A percentile compares a stretch with the other conserved stretches of the same genome.
These are phyloP conservation scores for Herpetospermum pedunculosum DNA, from an alignment of 306 rosid species.

Conservation along the genomic window DNA sequence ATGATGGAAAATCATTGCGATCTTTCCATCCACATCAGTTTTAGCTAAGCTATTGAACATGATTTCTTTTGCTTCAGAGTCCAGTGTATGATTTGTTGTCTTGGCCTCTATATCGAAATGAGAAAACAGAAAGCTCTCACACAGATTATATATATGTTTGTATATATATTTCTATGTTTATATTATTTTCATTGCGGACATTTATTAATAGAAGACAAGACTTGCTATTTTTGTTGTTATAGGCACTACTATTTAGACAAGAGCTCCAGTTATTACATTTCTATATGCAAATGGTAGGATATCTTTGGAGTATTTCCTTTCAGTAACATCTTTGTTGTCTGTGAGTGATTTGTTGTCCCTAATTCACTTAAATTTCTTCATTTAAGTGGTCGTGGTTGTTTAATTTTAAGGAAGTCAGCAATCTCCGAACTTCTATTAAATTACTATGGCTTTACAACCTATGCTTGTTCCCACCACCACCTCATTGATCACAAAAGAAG, in stretches of 20 bases:
- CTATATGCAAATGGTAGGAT: constrained; percentile 2
- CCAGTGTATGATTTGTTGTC: neutral
- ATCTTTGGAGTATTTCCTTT: neutral
- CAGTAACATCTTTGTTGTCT: neutral
- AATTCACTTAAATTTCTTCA: neutral
- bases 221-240: neutral
- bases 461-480: neutral
- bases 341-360: neutral
- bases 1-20: neutral
- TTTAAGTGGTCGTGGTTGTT: constrained; percentile 15
- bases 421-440: constrained; percentile 4
- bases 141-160: neutral
- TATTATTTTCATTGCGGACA: neutral
- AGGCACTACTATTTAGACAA: constrained; percentile 14
- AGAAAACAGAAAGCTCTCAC: neutral
- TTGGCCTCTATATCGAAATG: neutral
- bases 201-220: neutral
- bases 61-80: neutral
- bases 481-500: neutral
- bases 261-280: constrained; percentile 17
- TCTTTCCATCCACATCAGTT: neutral
- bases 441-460: neutral
- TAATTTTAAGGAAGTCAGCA: constrained; percentile 21
- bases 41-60: neutral
- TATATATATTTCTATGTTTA: neutral